Evolutionary conservation across 2,329 filamentous ascomycete species (phyloP), one percentile per base, ranked within the genome.

Genomic region (Neurospora crassa): DNA sequence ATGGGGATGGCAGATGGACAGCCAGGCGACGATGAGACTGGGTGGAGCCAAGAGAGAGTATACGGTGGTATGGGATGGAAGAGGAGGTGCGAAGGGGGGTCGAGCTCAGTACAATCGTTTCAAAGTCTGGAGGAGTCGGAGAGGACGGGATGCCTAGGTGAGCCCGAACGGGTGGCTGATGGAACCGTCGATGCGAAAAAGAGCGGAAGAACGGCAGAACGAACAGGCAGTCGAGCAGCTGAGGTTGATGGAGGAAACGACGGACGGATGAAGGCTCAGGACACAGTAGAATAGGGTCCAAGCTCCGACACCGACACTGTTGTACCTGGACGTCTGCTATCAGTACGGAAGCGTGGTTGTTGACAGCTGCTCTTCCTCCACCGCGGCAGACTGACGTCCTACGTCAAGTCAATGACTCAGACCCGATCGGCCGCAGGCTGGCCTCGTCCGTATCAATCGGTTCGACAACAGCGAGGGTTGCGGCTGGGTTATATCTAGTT

Each of bases 381-480:
- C 74, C 53, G 74, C 72, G 71, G 74, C 72, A 74, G 71, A 72
- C 72, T 75, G 73, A 75, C 72, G 74, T 76, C 76, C 74, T 76
- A 77, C 74, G 72, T 76, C 77, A 76, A 77, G 47, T 74, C 71
- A 78, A 78, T 78, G 78, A 78, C 76, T 78, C 77, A 77, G 76
- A 78, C 73, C 72, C 72, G 73, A 74, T 70, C 67, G 71, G 68
- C 67, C 72, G 74, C 75, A 70, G 72, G 43, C 29, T 63, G 53
- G 53, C 53, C 53, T 37, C 53, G 67, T 45, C 29, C 45, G 69
- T 67, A 68, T 68, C 67, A 71, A 42, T 70, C 67, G 67, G 63
- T 71, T 69, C 70, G 40, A 42, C 47, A 59, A 24, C 47, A 14
- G 47, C 47, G 47, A 59, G 20, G 8, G 47, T 59, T 59, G 47